phyloP scores from a whole-genome alignment of 2,329 filamentous ascomycete genomes.

The Alternaria ventricosa region DNA sequence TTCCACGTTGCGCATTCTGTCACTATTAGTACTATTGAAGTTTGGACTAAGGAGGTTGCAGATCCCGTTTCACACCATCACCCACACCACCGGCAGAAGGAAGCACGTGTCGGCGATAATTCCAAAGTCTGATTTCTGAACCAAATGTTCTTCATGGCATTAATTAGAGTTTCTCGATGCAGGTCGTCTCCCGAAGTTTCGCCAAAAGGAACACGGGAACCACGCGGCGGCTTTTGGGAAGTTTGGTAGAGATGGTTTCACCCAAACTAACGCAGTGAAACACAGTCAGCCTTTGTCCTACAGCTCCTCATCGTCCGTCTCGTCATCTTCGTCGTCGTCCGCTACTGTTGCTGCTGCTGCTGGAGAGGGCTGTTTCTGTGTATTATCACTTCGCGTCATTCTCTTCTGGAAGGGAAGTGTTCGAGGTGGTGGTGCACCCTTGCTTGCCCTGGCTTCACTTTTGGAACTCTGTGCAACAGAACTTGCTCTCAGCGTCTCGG shows the following conservation, averaged over 20 bases:
- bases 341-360: conserved; percentile 3
- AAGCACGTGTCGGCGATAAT: not conserved
- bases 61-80: not conserved
- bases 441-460: conserved; percentile 17
- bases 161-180: not conserved
- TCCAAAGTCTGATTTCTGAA: not conserved
- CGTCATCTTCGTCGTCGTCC: conserved; percentile 35
- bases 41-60: not conserved
- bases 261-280: not conserved
- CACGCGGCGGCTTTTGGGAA: not conserved
- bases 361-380: conserved; percentile 14
- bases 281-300: conserved; percentile 8
- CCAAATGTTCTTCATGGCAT: not conserved
- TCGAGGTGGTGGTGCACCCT: conserved; percentile 40
- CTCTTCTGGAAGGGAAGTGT: conserved; percentile 44
- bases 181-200: not conserved
- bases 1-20: not conserved
- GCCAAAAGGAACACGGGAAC: not conserved
- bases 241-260: not conserved
- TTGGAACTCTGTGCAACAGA: conserved; percentile 25
- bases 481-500: conserved; percentile 26
- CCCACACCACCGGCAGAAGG: not conserved
- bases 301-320: conserved; percentile 48
- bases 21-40: not conserved
- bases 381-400: conserved; percentile 25